Percentiles rank a stretch among this genome's conserved stretches.
phyloP scores from a whole-genome alignment of 2,329 filamentous ascomycete species.

The Periconia digitata region DNA sequence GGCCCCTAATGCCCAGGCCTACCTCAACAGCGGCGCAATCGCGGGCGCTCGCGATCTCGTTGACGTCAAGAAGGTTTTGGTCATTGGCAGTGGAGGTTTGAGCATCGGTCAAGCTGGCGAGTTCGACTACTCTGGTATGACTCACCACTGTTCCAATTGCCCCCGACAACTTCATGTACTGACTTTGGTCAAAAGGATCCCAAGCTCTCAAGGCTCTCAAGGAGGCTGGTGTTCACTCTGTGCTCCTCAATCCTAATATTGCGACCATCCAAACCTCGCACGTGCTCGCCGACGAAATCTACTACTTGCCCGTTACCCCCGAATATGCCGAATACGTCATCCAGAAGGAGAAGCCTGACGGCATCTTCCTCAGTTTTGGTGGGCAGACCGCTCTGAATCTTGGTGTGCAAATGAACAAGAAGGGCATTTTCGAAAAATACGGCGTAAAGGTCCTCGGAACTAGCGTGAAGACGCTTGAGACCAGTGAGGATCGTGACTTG shows the following conservation, averaged over 20 bases:
- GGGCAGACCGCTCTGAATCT: constrained; percentile 96
- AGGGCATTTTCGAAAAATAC: constrained; percentile 93
- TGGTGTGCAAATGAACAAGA: constrained; percentile 95
- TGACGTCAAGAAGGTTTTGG: constrained; percentile 93
- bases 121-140: constrained; percentile 93
- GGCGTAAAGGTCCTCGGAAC: constrained; percentile 95
- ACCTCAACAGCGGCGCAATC: constrained; percentile 84
- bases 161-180: constrained; percentile 12
- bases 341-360: constrained; percentile 91
- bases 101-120: constrained; percentile 97
- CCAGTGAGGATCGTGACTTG: constrained; percentile 92
- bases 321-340: constrained; percentile 99
- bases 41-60: constrained; percentile 75
- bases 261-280: constrained; percentile 98
- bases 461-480: constrained; percentile 89
- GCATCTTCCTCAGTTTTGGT: constrained; percentile 95
- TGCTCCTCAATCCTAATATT: constrained; percentile 97
- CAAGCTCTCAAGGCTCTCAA: constrained; percentile 97
- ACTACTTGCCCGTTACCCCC: constrained; percentile 95
- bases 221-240: constrained; percentile 86
- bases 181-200: constrained; percentile 63
- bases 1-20: constrained; percentile 81
- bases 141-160: neutral
- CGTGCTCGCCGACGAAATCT: constrained; percentile 93
- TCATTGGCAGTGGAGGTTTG: constrained; percentile 92